Base-by-base conservation (phyloP, 108 stramenopile genomes). In the Cyclostephanos invisitatus region DNA sequence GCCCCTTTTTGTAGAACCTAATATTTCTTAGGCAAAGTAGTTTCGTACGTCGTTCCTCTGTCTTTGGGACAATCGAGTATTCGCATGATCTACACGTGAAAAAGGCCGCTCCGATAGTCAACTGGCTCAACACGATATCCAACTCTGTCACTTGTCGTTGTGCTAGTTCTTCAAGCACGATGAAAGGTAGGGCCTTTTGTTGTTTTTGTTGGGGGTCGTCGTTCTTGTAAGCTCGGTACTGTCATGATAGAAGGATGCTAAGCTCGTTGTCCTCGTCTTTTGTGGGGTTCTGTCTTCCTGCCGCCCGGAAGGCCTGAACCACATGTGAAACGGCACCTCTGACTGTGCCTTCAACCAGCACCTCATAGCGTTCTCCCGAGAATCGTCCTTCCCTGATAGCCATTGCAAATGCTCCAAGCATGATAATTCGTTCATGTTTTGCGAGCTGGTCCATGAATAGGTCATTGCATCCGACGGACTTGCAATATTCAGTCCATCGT, bases 231-330 rank as follows among this genome's bases (percentile, higher is more conserved):
- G 29, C 24, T 42, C 67, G 11, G 40, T 38, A 75, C 6, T 44
- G 74, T 15, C 55, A 20, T 24, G 58, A 69, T 75, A 75, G 49
- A 75, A 75, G 67, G n/a, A 36, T 32, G n/a, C 62, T 46, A 64
- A 73, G 72, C 62, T 73, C 51, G 20, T 59, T 50, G 21, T 72
- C 70, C 21, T 62, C 65, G 20, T 74, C 73, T 22, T 32, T n/a
- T 40, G 73, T 75, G 35, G 67, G 74, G 27, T 69, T 75, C 12
- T 57, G 59, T 27, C 60, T 1, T 50, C 53, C 67, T 7, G 53
- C 40, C 2, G 54, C 50, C 57, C 67, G 20, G 56, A 75, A 67
- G 73, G 74, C 20, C 67, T 57, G 42, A 22, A 64, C 66, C 48
- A 68, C 56, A 55, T 35, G 53, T 66, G 54, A 66, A 24, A 74